phyloP scores from a whole-genome alignment of 2,329 filamentous ascomycete genomes.

The Fusarium praegraminearum region DNA sequence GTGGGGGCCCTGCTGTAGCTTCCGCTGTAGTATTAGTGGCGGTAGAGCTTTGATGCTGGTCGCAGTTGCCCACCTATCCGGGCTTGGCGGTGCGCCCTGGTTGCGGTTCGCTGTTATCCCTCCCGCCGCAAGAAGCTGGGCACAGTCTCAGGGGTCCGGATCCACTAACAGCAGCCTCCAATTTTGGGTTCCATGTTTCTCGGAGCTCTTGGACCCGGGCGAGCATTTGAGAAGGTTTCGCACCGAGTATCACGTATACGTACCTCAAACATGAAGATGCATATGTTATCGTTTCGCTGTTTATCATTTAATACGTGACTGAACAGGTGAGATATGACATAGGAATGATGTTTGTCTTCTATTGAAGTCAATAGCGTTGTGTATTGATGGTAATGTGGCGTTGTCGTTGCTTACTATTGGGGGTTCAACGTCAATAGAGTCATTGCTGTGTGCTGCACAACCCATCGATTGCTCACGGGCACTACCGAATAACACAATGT shows the following conservation, averaged over 20 bases:
- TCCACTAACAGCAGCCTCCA: constrained; percentile 27
- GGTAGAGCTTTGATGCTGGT: constrained; percentile 20
- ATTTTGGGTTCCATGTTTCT: constrained; percentile 10
- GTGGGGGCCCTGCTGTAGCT: constrained; percentile 29
- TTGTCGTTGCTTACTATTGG: constrained; percentile 4
- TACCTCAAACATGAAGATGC: constrained; percentile 4
- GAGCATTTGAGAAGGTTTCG: constrained; percentile 2
- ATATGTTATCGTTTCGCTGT: neutral
- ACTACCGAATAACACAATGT: neutral
- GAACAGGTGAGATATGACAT: neutral
- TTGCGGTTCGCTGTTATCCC: constrained; percentile 16
- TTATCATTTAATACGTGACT: neutral
- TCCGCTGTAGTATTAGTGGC: constrained; percentile 20
- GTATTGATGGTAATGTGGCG: neutral
- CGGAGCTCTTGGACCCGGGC: neutral
- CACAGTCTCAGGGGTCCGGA: constrained; percentile 14
- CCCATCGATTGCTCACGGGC: neutral
- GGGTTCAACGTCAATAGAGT: constrained; percentile 9
- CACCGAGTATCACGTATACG: constrained; percentile 1
- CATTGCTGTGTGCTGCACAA: neutral
- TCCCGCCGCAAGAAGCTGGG: constrained; percentile 20
- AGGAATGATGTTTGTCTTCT: neutral
- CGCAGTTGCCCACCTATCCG: constrained; percentile 3
- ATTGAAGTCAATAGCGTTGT: neutral
- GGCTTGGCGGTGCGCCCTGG: constrained; percentile 24